These are phyloP conservation scores for Cyclotella choctawhatcheeana DNA, from an alignment of 108 stramenopile genomes.

Conservation along the genomic window DNA sequence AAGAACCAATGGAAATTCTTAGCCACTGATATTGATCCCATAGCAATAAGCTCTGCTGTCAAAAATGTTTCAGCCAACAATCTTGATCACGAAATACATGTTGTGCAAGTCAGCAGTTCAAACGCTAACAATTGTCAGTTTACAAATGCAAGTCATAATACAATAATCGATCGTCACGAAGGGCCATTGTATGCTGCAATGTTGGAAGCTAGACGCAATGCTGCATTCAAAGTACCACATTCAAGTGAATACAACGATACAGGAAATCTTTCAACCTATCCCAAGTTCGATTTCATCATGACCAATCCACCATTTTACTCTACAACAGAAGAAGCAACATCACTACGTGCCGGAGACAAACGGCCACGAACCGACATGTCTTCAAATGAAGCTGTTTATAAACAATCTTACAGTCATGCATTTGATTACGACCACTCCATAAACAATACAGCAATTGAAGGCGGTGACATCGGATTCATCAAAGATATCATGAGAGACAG, in stretches of 20 bases:
- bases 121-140: constrained; percentile 25
- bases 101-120: constrained; percentile 57
- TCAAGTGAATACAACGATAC: neutral
- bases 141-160: neutral
- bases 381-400: constrained; percentile 68
- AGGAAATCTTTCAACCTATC: neutral
- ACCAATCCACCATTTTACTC: constrained; percentile 96
- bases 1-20: constrained; percentile 64
- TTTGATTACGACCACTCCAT: neutral
- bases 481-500: constrained; percentile 61
- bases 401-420: constrained; percentile 8
- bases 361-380: constrained; percentile 74
- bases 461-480: constrained; percentile 68
- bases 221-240: neutral
- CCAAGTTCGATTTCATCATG: constrained; percentile 83
- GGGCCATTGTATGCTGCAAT: constrained; percentile 45
- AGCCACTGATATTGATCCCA: constrained; percentile 87
- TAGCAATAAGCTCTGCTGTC: constrained; percentile 69
- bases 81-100: constrained; percentile 55
- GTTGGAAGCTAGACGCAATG: constrained; percentile 17
- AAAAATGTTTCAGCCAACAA: constrained; percentile 78
- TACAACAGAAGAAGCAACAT: constrained; percentile 52
- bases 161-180: neutral
- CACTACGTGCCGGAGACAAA: constrained; percentile 68
- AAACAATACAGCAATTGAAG: constrained; percentile 14